phyloP scores from a whole-genome alignment of 805 yeast species.

The Wickerhamomyces subpelliculosus region DNA sequence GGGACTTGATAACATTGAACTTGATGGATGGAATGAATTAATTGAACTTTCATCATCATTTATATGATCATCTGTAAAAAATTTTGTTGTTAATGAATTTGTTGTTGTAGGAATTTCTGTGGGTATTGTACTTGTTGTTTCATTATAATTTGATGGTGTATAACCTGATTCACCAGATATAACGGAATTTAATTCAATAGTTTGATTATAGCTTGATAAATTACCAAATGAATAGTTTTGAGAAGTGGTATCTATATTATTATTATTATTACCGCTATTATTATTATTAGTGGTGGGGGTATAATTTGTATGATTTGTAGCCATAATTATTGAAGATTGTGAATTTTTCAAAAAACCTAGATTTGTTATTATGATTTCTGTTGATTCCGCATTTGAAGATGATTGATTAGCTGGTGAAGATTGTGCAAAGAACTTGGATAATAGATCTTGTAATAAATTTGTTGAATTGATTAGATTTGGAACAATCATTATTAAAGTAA shows the following conservation, averaged over 20 bases:
- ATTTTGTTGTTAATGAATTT: no score
- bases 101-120: no score
- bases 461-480: neutral
- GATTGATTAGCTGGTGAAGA: no score
- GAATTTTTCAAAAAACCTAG: neutral
- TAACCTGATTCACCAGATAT: conserved; percentile 12
- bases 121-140: neutral
- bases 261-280: no score
- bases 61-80: neutral
- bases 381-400: neutral
- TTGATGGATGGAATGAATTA: conserved; percentile 3
- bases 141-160: conserved; percentile 6
- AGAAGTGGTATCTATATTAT: neutral
- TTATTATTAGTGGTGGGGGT: no score
- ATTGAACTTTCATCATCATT: conserved; percentile 1
- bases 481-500: neutral
- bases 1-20: conserved; percentile 3
- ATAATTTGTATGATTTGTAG: neutral
- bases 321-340: neutral
- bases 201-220: neutral
- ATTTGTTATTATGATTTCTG: neutral
- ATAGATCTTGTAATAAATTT: neutral
- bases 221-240: neutral
- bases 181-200: conserved; percentile 5
- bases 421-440: neutral